Evolutionary conservation across 805 yeast genomes (phyloP).

Genomic region (Clavispora phyllophila): DNA sequence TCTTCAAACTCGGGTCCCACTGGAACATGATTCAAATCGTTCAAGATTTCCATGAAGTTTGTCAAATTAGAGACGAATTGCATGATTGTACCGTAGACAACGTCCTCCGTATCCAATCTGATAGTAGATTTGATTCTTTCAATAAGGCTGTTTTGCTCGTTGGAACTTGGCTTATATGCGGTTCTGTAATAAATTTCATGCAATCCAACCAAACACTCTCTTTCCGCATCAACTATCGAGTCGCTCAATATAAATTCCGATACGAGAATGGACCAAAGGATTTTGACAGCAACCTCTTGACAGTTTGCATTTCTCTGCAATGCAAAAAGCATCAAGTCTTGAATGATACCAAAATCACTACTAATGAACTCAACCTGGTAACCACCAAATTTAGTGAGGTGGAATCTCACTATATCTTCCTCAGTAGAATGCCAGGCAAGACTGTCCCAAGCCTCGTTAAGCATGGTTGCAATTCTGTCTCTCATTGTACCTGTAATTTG

Average conservation of each 20-base stretch:
- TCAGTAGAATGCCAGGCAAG: constrained; percentile 60
- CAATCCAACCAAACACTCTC: constrained; percentile 57
- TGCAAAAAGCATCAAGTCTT: constrained; percentile 61
- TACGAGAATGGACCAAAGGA: constrained; percentile 69
- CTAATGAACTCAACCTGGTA: constrained; percentile 62
- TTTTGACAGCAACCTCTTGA: constrained; percentile 56
- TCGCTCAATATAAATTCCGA: constrained; percentile 59
- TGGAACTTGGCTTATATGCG: constrained; percentile 49
- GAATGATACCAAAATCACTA: constrained; percentile 54
- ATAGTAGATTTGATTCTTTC: constrained; percentile 45
- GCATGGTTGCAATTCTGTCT: constrained; percentile 48
- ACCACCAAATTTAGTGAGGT: constrained; percentile 59
- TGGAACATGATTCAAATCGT: constrained; percentile 70
- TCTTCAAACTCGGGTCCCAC: constrained; percentile 79
- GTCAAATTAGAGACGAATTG: constrained; percentile 50
- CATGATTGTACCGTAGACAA: constrained; percentile 47
- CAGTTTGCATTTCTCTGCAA: constrained; percentile 62
- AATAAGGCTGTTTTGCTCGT: constrained; percentile 52
- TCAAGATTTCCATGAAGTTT: constrained; percentile 59
- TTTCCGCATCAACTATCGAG: constrained; percentile 54
- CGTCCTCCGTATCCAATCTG: constrained; percentile 59
- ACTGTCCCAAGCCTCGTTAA: constrained; percentile 66
- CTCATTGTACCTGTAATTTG: constrained; percentile 61
- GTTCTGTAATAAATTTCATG: constrained; percentile 59
- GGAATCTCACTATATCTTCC: constrained; percentile 54